Evolutionary conservation across 75 land plant species (phyloP).

Genomic region (Isoetes taiwanensis): DNA sequence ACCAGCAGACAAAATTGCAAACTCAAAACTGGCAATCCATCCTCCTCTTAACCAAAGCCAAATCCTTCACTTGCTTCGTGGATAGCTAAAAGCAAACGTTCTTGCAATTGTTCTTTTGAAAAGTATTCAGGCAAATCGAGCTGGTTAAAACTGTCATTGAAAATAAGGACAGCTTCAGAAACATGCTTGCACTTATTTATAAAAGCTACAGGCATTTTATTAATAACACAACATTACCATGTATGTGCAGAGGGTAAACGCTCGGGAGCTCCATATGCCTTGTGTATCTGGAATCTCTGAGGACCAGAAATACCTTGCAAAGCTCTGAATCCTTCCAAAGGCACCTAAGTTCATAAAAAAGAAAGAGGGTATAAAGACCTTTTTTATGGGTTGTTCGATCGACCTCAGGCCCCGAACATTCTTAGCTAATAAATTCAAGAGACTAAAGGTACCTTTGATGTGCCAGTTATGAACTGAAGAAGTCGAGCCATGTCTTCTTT

Average conservation of each 20-base stretch:
- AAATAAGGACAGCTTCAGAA: neutral
- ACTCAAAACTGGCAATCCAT: neutral
- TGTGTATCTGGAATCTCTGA: conserved; percentile 81
- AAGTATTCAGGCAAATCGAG: conserved; percentile 81
- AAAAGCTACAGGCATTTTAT: neutral
- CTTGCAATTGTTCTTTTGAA: conserved; percentile 65
- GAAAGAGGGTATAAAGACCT: too few relatives aligned
- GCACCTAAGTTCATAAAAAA: too few relatives aligned
- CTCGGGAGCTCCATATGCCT: conserved; percentile 70
- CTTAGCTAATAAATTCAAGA: too few relatives aligned
- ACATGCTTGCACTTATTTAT: neutral
- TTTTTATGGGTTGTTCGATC: too few relatives aligned
- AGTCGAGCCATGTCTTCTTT: conserved; percentile 85
- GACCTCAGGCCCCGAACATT: too few relatives aligned
- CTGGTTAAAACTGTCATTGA: conserved; percentile 64
- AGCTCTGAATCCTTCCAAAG: conserved; percentile 74
- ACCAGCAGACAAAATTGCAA: too few relatives aligned
- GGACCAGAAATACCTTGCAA: conserved; percentile 80
- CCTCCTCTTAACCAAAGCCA: conserved; percentile 54
- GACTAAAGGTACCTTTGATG: conserved; percentile 48
- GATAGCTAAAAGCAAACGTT: conserved; percentile 68
- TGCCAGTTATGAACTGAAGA: conserved; percentile 80
- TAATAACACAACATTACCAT: conserved; percentile 30
- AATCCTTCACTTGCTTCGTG: conserved; percentile 86
- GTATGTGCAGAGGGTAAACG: conserved; percentile 90